These are phyloP conservation scores for Suhomyces atakaporum DNA, from an alignment of 1,139 yeast genomes.

Conservation along the genomic window DNA sequence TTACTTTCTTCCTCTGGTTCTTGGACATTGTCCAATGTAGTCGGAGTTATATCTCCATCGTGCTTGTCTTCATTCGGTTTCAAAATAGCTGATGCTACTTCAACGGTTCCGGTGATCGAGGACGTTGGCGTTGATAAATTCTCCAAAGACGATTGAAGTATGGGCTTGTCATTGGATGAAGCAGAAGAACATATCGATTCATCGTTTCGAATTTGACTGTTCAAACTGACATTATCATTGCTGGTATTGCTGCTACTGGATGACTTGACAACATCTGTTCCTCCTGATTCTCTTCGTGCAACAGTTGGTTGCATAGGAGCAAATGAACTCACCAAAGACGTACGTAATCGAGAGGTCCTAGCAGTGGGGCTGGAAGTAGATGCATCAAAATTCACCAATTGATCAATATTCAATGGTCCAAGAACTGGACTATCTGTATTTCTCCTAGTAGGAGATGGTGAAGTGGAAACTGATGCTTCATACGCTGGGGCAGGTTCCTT, in stretches of 20 bases:
- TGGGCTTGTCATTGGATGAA: constrained; percentile 2
- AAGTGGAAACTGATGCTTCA: constrained; percentile 18
- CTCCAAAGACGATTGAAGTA: constrained; percentile 5
- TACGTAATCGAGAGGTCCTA: constrained; percentile 21
- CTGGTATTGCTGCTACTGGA: constrained; percentile 1
- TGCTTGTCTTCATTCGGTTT: too few relatives aligned
- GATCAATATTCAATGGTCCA: constrained; percentile 16
- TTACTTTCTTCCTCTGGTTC: background rate
- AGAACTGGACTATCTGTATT: background rate
- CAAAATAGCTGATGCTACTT: too few relatives aligned
- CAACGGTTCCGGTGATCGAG: constrained; percentile 2
- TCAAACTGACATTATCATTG: constrained; percentile 6
- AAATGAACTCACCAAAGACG: constrained; percentile 30
- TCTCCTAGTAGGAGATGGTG: constrained; percentile 3
- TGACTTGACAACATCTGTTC: background rate
- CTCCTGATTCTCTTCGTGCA: constrained; percentile 1
- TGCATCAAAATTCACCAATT: constrained; percentile 14
- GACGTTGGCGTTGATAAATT: constrained; percentile 8
- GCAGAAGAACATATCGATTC: constrained; percentile 9
- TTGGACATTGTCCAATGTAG: too few relatives aligned
- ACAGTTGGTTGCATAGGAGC: too few relatives aligned
- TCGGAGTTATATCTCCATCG: too few relatives aligned
- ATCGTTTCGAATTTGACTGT: constrained; percentile 1
- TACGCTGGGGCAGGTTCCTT: constrained; percentile 42
- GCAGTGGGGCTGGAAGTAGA: background rate